phyloP scores from a whole-genome alignment of 140 eudicot genomes.

The Senecio squalidus region DNA sequence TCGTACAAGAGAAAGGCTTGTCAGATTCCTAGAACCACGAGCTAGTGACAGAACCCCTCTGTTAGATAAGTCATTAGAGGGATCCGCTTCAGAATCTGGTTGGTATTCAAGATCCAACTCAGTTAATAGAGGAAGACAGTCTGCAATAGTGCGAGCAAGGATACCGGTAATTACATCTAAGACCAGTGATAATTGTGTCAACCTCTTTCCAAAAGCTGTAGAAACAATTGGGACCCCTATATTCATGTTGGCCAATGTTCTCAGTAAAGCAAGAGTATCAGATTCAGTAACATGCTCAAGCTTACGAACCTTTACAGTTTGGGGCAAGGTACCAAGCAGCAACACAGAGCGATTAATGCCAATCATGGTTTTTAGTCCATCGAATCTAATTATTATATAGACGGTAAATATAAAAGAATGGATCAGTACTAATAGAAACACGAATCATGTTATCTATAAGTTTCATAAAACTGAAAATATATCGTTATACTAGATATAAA shows the following conservation, averaged over 20 bases:
- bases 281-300: conserved; percentile 38
- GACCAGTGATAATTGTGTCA: conserved; percentile 48
- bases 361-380: conserved; percentile 31
- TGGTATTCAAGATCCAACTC: conserved; percentile 71
- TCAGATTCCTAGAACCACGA: conserved; percentile 37
- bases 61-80: conserved; percentile 42
- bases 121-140: conserved; percentile 33
- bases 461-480: too few relatives aligned
- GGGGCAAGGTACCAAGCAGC: conserved; percentile 32
- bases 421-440: too few relatives aligned
- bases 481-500: too few relatives aligned
- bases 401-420: background rate
- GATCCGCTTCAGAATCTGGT: conserved; percentile 29
- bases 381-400: conserved; percentile 25
- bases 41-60: conserved; percentile 43
- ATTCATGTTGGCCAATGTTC: background rate
- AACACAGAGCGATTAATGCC: too few relatives aligned
- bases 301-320: conserved; percentile 40
- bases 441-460: too few relatives aligned
- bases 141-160: conserved; percentile 28
- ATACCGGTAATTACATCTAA: conserved; percentile 41
- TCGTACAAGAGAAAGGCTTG: conserved; percentile 49
- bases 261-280: conserved; percentile 23
- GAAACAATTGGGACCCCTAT: background rate
- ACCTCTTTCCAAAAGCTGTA: conserved; percentile 3